Conservation (phyloP, 1,284 basidiomycete genomes). For the Leccinum fallax region DNA sequence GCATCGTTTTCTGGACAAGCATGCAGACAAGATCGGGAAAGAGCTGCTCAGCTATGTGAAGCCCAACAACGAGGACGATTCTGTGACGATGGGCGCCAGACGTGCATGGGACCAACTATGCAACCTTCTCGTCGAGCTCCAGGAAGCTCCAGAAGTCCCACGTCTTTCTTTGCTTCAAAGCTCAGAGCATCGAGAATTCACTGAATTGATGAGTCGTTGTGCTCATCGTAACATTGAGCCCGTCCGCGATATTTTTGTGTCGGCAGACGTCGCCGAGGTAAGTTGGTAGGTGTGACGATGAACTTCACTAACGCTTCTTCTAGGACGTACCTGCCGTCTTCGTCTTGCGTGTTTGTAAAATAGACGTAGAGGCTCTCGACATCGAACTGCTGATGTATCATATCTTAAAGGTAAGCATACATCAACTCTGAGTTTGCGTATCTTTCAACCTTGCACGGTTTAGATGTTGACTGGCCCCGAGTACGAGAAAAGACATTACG, state of each 20-base stretch:
- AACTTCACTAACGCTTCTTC: constrained; percentile 10
- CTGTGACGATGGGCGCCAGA: constrained; percentile 64
- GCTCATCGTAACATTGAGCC: constrained; percentile 60
- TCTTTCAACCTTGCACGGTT: constrained; percentile 2
- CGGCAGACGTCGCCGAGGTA: constrained; percentile 50
- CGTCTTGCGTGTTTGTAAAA: constrained; percentile 62
- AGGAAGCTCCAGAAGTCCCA: constrained; percentile 69
- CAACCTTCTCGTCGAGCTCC: constrained; percentile 74
- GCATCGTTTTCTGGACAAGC: constrained; percentile 81
- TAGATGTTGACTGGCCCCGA: constrained; percentile 46
- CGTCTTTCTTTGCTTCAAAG: constrained; percentile 53
- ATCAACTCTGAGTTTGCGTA: not conserved
- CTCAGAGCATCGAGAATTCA: constrained; percentile 59
- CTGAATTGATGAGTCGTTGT: constrained; percentile 72
- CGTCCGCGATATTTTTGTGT: constrained; percentile 72
- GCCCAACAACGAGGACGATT: constrained; percentile 59
- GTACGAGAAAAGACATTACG: constrained; percentile 58
- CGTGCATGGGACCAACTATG: constrained; percentile 78
- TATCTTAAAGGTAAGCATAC: constrained; percentile 66
- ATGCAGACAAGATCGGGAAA: constrained; percentile 84
- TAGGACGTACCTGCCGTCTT: constrained; percentile 61
- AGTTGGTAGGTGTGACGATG: constrained; percentile 37
- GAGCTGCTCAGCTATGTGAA: constrained; percentile 76
- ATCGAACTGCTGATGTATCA: constrained; percentile 85
- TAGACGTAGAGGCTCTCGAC: constrained; percentile 84